Evolutionary conservation across 2,329 filamentous ascomycete species (phyloP).

Genomic region (Verticillium zaregamsianum): DNA sequence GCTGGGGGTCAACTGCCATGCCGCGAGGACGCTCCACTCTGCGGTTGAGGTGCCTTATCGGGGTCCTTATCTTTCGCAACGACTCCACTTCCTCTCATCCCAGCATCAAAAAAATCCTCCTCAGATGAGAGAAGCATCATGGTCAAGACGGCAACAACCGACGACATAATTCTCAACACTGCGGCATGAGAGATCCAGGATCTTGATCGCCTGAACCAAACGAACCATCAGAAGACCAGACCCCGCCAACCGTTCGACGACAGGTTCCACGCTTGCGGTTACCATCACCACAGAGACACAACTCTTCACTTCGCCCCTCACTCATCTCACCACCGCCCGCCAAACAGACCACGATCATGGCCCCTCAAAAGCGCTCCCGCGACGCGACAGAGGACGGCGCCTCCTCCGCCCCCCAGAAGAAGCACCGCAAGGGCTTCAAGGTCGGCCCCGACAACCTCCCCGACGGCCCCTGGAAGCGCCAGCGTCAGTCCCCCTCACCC

Average conservation of each 20-base stretch:
- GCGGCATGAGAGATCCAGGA: not conserved
- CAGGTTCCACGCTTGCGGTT: not conserved
- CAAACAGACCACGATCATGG: not conserved
- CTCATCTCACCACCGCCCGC: not conserved
- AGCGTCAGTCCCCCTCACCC: conserved; percentile 40
- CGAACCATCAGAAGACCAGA: not conserved
- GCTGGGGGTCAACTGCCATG: no score
- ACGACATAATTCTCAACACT: not conserved
- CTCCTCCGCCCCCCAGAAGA: conserved; percentile 33
- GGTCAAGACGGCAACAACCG: not conserved
- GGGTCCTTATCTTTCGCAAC: not conserved
- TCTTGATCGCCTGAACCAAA: not conserved
- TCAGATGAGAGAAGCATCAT: not conserved
- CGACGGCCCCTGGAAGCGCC: conserved; percentile 82
- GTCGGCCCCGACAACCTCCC: conserved; percentile 88
- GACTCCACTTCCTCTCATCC: not conserved
- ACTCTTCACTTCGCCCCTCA: not conserved
- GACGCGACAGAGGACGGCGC: not conserved
- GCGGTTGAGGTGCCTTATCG: not conserved
- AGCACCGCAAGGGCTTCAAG: conserved; percentile 67
- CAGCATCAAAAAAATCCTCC: not conserved
- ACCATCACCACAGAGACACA: not conserved
- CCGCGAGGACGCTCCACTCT: no score
- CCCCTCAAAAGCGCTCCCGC: not conserved
- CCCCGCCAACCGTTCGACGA: not conserved